Base-by-base conservation (phyloP, 345 rosid genomes). In the Aegle marmelos region DNA sequence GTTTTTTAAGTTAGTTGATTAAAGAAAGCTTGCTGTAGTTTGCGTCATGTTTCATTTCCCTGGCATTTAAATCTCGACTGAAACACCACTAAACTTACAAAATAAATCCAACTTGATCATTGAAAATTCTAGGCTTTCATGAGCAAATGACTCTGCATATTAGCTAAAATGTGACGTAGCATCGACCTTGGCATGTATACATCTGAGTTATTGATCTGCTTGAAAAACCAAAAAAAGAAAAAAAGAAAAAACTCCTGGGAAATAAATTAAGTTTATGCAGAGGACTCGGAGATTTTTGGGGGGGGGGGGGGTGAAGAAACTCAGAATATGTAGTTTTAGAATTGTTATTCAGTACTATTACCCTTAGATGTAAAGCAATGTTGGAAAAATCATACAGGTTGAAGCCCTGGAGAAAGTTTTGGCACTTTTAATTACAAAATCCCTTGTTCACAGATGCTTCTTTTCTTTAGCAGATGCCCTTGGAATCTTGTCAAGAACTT, bases 401-500 rank as follows among this genome's bases (percentile, higher is more conserved):
- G 11, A 9, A 10, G 14, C 31, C 41, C n/a, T 7, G 61, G 50
- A 56, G 30, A 41, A 13, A 22, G 28, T 22, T 72, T 56, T 56
- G 28, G 75, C 48, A n/a, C n/a, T 25, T 34, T 72, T 61, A 70
- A 21, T 48, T 61, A 9, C 19, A 61, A 48, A 54, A 4, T 71
- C 9, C 45, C 21, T 24, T 48, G 39, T 33, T 36, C 33, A 76
- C 24, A 50, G 21, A 56, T 58, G 45, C 78, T 80, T 76, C 45
- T 83, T 76, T 24, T 79, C 70, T 65, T 83, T 82, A 22, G 13
- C 50, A 14, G 84, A 78, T 58, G 85, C 88, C 76, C 80, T 84
- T 58, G 93, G 93, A 59, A 90, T 87, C 79, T 80, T 90, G 82
- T 84, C 66, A 68, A 87, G 82, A 75, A 88, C 82, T 82, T 77